Conservation (phyloP, 2,329 filamentous ascomycete species). For the Epichloe glyceriae region DNA sequence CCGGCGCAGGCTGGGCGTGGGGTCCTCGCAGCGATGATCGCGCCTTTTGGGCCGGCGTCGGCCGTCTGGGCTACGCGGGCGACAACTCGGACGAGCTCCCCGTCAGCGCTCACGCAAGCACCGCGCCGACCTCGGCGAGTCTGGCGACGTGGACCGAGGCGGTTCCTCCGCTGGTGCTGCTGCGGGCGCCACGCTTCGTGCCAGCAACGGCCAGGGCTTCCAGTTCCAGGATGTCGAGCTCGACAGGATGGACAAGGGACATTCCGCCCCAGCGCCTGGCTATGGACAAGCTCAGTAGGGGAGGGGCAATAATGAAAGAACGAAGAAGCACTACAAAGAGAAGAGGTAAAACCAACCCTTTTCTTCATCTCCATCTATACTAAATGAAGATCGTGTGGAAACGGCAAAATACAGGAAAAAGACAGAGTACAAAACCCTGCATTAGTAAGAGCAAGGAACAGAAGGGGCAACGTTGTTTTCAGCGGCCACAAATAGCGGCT, state of each 20-base stretch:
- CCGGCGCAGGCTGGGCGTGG: conserved; percentile 84
- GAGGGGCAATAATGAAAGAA: too few species aligned
- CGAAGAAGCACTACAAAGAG: too few species aligned
- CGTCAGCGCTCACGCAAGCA: conserved; percentile 8
- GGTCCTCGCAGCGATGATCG: conserved; percentile 59
- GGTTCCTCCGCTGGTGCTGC: background rate
- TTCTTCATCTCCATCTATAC: too few species aligned
- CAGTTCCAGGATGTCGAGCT: conserved; percentile 22
- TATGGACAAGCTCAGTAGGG: background rate
- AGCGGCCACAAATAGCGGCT: too few species aligned
- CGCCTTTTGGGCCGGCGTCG: conserved; percentile 69
- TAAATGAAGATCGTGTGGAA: too few species aligned
- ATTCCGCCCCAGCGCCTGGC: background rate
- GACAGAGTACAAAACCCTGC: too few species aligned
- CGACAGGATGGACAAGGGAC: conserved; percentile 9
- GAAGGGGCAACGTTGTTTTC: too few species aligned
- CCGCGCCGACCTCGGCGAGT: conserved; percentile 14
- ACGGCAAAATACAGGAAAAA: too few species aligned
- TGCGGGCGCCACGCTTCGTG: conserved; percentile 1
- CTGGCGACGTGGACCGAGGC: conserved; percentile 12
- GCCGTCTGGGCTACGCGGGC: conserved; percentile 41
- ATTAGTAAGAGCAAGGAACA: too few species aligned
- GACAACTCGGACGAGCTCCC: conserved; percentile 23
- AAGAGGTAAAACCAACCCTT: too few species aligned
- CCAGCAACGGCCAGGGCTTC: background rate